Conservation (phyloP, 257 asterid species). For the Leptodermis oblonga region DNA sequence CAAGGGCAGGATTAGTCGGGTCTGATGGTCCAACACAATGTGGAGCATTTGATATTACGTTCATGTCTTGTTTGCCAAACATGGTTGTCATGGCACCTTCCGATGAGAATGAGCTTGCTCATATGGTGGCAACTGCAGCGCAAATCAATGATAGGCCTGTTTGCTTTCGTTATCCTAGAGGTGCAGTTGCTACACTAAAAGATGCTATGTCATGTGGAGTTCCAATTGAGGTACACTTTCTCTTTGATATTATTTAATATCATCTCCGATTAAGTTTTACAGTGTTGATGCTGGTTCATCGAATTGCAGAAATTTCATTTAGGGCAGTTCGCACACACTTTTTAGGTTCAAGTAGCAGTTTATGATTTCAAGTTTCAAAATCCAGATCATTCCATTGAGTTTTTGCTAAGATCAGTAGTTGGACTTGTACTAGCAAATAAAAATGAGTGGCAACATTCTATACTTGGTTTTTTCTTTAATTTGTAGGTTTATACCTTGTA, state of each 20-base stretch:
- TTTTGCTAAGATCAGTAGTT: neutral
- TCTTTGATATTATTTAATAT: neutral
- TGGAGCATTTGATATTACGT: slow-evolving; percentile 79
- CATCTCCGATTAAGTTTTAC: neutral
- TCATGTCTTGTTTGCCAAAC: slow-evolving; percentile 90
- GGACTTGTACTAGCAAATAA: neutral
- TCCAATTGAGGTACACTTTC: slow-evolving; percentile 56
- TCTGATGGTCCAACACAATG: slow-evolving; percentile 73
- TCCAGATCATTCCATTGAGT: neutral
- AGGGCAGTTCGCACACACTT: neutral
- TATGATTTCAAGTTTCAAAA: neutral
- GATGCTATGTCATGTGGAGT: slow-evolving; percentile 29
- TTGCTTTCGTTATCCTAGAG: slow-evolving; percentile 87
- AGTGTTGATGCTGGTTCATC: neutral
- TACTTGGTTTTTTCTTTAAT: neutral
- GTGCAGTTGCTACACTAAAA: slow-evolving; percentile 43
- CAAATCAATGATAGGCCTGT: slow-evolving; percentile 64
- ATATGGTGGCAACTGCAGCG: slow-evolving; percentile 74
- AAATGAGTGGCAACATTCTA: neutral
- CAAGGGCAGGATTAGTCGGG: slow-evolving; percentile 82
- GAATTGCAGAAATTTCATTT: neutral
- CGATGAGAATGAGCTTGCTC: slow-evolving; percentile 73
- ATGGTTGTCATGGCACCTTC: slow-evolving; percentile 97
- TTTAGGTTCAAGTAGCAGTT: neutral
- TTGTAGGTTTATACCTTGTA: neutral